Evolutionary conservation across 2,329 filamentous ascomycete genomes (phyloP).

Genomic region (Calonectria pseudoreteaudii): DNA sequence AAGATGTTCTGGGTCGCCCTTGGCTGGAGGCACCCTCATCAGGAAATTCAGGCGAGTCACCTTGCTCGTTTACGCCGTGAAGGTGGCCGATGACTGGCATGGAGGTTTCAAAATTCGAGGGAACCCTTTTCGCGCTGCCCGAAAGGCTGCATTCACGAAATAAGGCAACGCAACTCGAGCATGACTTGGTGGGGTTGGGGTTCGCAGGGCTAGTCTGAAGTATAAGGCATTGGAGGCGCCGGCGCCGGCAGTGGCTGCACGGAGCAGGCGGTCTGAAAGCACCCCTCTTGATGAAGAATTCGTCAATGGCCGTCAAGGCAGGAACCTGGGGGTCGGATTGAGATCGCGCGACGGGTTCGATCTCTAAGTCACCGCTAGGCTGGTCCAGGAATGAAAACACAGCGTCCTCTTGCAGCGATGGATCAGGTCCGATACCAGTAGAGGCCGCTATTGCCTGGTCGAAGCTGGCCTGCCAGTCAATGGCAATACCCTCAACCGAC

Average conservation of each 20-base stretch:
- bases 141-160: slow-evolving; percentile 63
- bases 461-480: slow-evolving; percentile 38
- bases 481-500: slow-evolving; percentile 11
- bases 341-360: slow-evolving; percentile 14
- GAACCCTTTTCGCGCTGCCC: slow-evolving; percentile 56
- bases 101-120: slow-evolving; percentile 59
- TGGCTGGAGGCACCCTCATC: slow-evolving; percentile 20
- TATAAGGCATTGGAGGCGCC: slow-evolving; percentile 61
- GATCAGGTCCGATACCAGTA: neutral
- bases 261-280: slow-evolving; percentile 55
- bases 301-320: slow-evolving; percentile 45
- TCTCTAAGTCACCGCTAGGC: slow-evolving; percentile 21
- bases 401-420: slow-evolving; percentile 17
- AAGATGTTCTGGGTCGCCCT: neutral
- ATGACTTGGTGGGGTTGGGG: slow-evolving; percentile 60
- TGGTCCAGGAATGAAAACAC: slow-evolving; percentile 39
- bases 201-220: slow-evolving; percentile 59
- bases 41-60: slow-evolving; percentile 21
- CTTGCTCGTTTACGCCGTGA: slow-evolving; percentile 59
- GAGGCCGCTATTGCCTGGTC: slow-evolving; percentile 28
- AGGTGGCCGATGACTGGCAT: slow-evolving; percentile 61
- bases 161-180: slow-evolving; percentile 63
- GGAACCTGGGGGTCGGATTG: slow-evolving; percentile 13
- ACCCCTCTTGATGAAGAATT: slow-evolving; percentile 55
- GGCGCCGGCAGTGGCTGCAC: slow-evolving; percentile 57